phyloP scores from a whole-genome alignment of 2,329 filamentous ascomycete species.

The Aspergillus flavus region DNA sequence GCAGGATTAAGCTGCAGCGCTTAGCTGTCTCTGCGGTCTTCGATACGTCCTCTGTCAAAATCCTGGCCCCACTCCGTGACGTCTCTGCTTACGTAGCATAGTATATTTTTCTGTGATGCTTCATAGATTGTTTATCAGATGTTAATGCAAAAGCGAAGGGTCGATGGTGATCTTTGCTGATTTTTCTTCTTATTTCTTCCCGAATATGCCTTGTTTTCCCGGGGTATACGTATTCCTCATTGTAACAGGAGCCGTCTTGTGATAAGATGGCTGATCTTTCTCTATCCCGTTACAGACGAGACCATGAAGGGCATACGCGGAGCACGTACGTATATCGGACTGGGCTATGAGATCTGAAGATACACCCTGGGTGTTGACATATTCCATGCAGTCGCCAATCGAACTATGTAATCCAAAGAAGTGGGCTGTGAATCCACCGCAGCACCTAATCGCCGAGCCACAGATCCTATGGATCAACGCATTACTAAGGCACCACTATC shows the following conservation, averaged over 20 bases:
- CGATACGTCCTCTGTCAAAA: conserved; percentile 12
- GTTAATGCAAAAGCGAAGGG: background rate
- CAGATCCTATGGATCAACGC: background rate
- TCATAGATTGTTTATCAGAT: conserved; percentile 9
- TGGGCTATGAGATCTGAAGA: background rate
- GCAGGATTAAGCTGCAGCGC: conserved; percentile 3
- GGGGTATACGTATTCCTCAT: background rate
- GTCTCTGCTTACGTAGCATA: conserved; percentile 26
- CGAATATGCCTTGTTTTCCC: background rate
- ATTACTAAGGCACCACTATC: background rate
- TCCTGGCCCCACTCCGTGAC: conserved; percentile 24
- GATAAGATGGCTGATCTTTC: background rate
- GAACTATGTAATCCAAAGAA: conserved; percentile 1
- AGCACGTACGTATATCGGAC: background rate
- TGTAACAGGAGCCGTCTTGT: background rate
- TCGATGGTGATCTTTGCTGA: background rate
- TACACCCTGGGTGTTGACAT: background rate
- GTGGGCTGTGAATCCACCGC: background rate
- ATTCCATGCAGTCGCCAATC: background rate
- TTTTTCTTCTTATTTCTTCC: background rate
- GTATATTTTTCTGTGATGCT: background rate
- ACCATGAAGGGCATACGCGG: background rate
- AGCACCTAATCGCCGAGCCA: background rate
- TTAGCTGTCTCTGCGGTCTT: background rate
- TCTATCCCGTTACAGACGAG: background rate